Conservation (phyloP, 2,329 filamentous ascomycete species). For the Botrytis fabae region DNA sequence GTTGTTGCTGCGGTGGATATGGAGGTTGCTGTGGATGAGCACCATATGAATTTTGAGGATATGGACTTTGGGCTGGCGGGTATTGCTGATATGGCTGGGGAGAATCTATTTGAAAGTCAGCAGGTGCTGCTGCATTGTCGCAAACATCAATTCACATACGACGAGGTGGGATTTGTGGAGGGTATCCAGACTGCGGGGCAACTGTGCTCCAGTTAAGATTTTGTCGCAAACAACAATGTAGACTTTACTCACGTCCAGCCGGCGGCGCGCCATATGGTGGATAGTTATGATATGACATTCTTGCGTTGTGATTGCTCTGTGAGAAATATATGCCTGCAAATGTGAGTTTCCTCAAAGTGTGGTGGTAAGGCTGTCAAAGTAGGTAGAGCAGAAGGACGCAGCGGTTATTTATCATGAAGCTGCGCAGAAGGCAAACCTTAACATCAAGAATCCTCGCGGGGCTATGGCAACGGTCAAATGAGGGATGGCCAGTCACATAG, state of each 20-base stretch:
- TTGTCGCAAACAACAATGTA: constrained; percentile 23
- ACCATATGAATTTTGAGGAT: constrained; percentile 31
- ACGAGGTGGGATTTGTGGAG: constrained; percentile 21
- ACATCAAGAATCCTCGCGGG: constrained; percentile 3
- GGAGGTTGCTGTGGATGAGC: constrained; percentile 36
- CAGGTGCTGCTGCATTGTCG: neutral
- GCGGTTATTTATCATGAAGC: neutral
- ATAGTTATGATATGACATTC: constrained; percentile 24
- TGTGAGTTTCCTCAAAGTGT: neutral
- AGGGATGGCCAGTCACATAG: constrained; percentile 7
- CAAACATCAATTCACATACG: neutral
- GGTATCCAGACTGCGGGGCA: constrained; percentile 23
- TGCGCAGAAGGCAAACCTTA: constrained; percentile 1
- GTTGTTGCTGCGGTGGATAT: constrained; percentile 25
- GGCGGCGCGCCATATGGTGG: constrained; percentile 28
- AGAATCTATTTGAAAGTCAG: constrained; percentile 14
- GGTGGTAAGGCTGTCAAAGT: neutral
- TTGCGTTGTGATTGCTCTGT: neutral
- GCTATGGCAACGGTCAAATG: constrained; percentile 8
- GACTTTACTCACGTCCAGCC: constrained; percentile 26
- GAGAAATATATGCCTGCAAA: neutral
- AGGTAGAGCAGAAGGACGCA: constrained; percentile 4
- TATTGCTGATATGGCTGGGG: constrained; percentile 27
- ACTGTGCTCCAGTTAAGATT: constrained; percentile 24
- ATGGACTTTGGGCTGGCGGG: constrained; percentile 28